These are phyloP conservation scores for Chlorella sp. DNA, from an alignment of 139 green algal genomes.

Conservation along the genomic window DNA sequence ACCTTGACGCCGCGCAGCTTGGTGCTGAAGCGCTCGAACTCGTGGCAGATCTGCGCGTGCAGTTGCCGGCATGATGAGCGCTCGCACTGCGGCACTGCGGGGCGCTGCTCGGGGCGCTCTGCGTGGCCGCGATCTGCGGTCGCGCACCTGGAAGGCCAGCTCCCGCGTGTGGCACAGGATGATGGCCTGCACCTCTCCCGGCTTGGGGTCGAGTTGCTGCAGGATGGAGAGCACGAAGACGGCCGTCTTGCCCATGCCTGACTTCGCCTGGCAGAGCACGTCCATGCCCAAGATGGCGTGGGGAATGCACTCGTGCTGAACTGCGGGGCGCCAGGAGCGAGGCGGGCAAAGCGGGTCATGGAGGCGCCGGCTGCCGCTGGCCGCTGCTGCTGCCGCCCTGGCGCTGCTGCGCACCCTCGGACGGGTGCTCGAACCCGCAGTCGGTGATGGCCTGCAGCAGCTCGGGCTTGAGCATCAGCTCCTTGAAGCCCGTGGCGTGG, in stretches of 20 bases:
- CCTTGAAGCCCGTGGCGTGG: conserved; percentile 95
- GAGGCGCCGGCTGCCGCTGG: not conserved
- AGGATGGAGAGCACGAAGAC: conserved; percentile 98
- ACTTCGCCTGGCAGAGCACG: conserved; percentile 99
- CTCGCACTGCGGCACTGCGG: not conserved
- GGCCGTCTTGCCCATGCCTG: conserved; percentile 99
- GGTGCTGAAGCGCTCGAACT: conserved; percentile 93
- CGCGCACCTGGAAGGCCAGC: conserved; percentile 89
- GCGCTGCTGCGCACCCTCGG: conserved; percentile 76
- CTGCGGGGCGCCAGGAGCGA: conserved; percentile 51
- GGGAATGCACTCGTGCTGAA: conserved; percentile 99
- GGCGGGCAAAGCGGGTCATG: not conserved
- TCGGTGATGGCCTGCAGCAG: conserved; percentile 92
- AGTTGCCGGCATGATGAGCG: no score
- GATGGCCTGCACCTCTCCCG: conserved; percentile 71
- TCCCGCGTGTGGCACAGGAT: conserved; percentile 98
- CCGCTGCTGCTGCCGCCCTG: not conserved
- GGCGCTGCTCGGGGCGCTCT: not conserved
- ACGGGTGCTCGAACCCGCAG: conserved; percentile 98
- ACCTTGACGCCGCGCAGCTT: conserved; percentile 84
- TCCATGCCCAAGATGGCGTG: conserved; percentile 97
- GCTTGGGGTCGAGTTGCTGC: conserved; percentile 85
- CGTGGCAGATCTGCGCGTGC: conserved; percentile 85
- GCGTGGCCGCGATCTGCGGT: no score
- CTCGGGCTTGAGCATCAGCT: conserved; percentile 93